Conservation (phyloP, 495 filamentous ascomycete species). For the Penicillium lagena region DNA sequence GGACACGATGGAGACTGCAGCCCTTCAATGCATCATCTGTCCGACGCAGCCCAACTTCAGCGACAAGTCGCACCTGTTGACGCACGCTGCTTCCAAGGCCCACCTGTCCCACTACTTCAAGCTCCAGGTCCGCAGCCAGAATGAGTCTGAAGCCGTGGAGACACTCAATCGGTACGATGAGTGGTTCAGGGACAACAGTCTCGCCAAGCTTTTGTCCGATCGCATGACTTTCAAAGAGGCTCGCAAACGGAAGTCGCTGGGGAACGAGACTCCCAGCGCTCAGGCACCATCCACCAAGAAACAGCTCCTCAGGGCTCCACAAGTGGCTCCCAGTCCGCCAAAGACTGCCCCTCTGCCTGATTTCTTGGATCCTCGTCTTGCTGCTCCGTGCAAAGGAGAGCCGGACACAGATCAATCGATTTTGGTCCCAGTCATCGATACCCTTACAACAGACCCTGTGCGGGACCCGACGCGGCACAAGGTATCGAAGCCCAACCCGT, state of each 20-base stretch:
- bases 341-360: constrained; percentile 6
- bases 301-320: not conserved
- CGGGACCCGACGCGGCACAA: not conserved
- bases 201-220: constrained; percentile 61
- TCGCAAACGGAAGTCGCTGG: constrained; percentile 39
- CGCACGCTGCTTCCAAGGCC: constrained; percentile 78
- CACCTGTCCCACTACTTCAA: constrained; percentile 74
- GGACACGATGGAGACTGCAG: constrained; percentile 43
- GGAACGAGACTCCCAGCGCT: constrained; percentile 1
- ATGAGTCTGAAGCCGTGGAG: constrained; percentile 43
- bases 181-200: constrained; percentile 63
- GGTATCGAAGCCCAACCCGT: not conserved
- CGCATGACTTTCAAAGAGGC: constrained; percentile 67
- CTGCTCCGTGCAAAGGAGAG: constrained; percentile 5
- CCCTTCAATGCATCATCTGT: constrained; percentile 74
- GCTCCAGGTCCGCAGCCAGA: constrained; percentile 54
- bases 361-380: constrained; percentile 32
- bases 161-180: constrained; percentile 54
- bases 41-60: constrained; percentile 72
- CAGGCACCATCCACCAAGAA: not conserved
- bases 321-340: not conserved
- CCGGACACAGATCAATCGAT: not conserved
- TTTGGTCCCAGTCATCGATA: not conserved
- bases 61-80: constrained; percentile 82
- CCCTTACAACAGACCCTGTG: too few species aligned